phyloP scores from a whole-genome alignment of 176 grass and related monocot genomes.

The Zea luxurians region DNA sequence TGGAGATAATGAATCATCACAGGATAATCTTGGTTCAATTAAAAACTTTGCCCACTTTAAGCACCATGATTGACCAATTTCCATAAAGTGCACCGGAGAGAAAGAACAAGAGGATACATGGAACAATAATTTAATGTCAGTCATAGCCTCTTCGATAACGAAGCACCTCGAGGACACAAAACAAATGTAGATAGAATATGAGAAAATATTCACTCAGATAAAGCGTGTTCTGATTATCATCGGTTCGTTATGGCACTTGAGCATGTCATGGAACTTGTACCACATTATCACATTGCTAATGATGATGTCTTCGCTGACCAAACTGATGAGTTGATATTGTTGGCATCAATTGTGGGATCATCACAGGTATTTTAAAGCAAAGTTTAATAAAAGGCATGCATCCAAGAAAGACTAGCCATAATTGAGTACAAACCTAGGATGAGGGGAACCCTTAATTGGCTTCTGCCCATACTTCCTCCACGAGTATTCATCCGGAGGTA shows the following conservation, averaged over 20 bases:
- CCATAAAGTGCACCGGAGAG: slow-evolving; percentile 7
- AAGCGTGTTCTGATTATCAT: slow-evolving; percentile 25
- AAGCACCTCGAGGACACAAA: slow-evolving; percentile 42
- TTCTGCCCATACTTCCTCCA: slow-evolving; percentile 99
- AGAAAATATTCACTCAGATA: neutral
- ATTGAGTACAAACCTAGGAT: slow-evolving; percentile 78
- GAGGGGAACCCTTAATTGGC: slow-evolving; percentile 96
- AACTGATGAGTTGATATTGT: neutral
- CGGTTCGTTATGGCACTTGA: slow-evolving; percentile 28
- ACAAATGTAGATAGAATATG: slow-evolving; percentile 38
- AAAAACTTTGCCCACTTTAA: slow-evolving; percentile 7
- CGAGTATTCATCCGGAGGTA: slow-evolving; percentile 92
- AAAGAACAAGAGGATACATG: slow-evolving; percentile 35
- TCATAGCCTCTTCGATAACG: slow-evolving; percentile 23
- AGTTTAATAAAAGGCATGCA: slow-evolving; percentile 4
- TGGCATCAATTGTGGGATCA: slow-evolving; percentile 30
- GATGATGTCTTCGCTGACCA: slow-evolving; percentile 15
- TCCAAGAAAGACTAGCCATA: slow-evolving; percentile 11
- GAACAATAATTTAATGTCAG: slow-evolving; percentile 46
- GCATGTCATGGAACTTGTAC: slow-evolving; percentile 25
- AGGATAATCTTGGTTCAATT: slow-evolving; percentile 17
- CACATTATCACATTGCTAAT: slow-evolving; percentile 13
- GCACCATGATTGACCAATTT: slow-evolving; percentile 38
- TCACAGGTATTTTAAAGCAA: slow-evolving; percentile 6
- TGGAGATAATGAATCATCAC: slow-evolving; percentile 7